Base-by-base conservation (phyloP, 805 yeast genomes). In the Starmera caribaea region DNA sequence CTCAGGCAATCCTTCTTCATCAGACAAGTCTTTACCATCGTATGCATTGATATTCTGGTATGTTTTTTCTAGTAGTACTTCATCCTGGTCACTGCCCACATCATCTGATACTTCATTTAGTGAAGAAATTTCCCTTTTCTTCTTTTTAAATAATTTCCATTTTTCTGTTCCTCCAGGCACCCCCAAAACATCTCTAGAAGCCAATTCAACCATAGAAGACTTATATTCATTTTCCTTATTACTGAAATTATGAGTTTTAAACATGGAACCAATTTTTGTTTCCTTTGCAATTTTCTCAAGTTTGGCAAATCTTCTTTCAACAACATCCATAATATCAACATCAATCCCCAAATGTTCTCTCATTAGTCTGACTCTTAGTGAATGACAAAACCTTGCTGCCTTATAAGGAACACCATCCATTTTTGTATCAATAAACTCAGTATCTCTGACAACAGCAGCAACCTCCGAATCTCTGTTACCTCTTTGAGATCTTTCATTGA, bases 331-430 rank as follows among this genome's bases (percentile, higher is more conserved):
- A 13, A 81, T 66, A 59, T 89, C 97, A 34, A 88, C 92, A 58
- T 88, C 94, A 39, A 95, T 81, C 21, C 98, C 99, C 21, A 92
- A 57, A 62, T 92, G 99, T 55, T 92, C 99, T 47, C 98, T 74
- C 98, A 92, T 92, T 38, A 94, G 68, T 45, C 97, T 72, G 66
- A 88, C 75, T 51, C 99, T 73, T 43, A 92, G 63, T 3, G 92
- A 80, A 57, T 87, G 95, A 0, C 97, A 87, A 66, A 90, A 92
- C 49, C 77, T 79, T 4, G 87, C 90, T 3, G 90, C 98, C 44
- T 70, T 61, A 58, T 76, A 90, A 0, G 85, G 83, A 51, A 76
- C 63, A 2, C 95, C 97, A 44, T 79, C 81, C 97, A 92, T 88
- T 11, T 59, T 61, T 4, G 79, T 71, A 36, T 63, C 60, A 6